Percentiles rank a stretch among this genome's conserved stretches.
Evolutionary conservation across 2,329 filamentous ascomycete species (phyloP).

Genomic region (Cryphonectria japonica): DNA sequence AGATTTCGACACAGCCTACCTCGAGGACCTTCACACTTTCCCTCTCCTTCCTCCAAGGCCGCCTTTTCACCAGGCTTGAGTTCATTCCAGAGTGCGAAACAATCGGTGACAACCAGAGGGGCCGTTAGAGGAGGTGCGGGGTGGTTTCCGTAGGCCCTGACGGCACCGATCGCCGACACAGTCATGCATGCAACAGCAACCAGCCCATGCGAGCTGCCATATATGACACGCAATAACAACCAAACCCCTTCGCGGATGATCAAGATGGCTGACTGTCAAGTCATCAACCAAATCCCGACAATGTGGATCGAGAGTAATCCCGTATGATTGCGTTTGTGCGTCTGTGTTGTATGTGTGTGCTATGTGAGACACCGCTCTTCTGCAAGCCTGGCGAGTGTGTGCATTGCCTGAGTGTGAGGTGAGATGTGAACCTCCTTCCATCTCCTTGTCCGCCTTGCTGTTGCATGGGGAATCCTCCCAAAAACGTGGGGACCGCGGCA

Average conservation of each 20-base stretch:
- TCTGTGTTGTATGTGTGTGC: conserved; percentile 15
- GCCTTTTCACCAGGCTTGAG: conserved; percentile 18
- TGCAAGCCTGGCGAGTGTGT: conserved; percentile 9
- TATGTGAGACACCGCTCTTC: conserved; percentile 21
- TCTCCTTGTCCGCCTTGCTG: conserved; percentile 8
- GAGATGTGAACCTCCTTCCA: background rate
- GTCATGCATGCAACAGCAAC: background rate
- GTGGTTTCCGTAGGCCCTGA: background rate
- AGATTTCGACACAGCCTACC: conserved; percentile 16
- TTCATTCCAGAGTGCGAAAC: conserved; percentile 17
- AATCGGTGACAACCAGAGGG: conserved; percentile 17
- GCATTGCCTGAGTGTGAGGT: background rate
- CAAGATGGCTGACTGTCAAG: background rate
- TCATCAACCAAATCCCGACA: conserved; percentile 18
- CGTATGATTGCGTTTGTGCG: background rate
- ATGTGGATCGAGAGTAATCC: conserved; percentile 23
- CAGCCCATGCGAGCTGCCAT: background rate
- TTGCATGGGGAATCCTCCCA: background rate
- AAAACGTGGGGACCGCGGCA: conserved; percentile 8
- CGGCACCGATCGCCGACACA: background rate
- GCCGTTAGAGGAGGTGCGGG: background rate
- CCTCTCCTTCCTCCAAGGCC: background rate
- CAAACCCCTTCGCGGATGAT: background rate
- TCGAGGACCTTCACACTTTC: background rate
- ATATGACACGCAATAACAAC: background rate